Evolutionary conservation across 805 yeast species (phyloP), one percentile per base, ranked within the genome.

Genomic region (Torulaspora gathmanii): DNA sequence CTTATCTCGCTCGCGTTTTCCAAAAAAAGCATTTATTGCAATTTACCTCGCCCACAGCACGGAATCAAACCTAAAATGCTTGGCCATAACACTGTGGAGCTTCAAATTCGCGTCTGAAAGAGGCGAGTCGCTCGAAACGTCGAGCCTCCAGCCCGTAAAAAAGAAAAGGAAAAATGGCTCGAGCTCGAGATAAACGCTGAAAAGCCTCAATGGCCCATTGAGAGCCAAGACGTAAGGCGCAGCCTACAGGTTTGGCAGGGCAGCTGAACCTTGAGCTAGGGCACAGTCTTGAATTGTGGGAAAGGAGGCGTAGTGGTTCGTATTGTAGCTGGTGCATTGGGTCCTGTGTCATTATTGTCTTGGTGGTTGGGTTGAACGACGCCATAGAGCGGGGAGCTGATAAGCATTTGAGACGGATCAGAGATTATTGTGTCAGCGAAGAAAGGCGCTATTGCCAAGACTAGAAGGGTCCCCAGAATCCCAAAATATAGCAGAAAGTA

Each of bases 321-420:
- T 12, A 79, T 68, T 9, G 67, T 63, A 1, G 63, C 42, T 0
- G 85, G 83, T 0, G 83, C 84, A 49, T 55, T 68, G 1, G 64
- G 58, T 0, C 87, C 88, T 0, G 88, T 82, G 56, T 83, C 88
- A 54, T 83, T 81, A 51, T 81, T 79, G 36, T 75, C 69, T 55
- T 81, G 86, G 31, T 65, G 57, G 30, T 67, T 73, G 1, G 89
- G 88, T 58, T 83, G 89, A 6, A 81, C 57, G 31, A 80, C 53
- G 2, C 77, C 77, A n/a, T 52, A 50, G 1, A 65, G 22, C 38
- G 54, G 44, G 15, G 61, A 55, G 49, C 60, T 40, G 27, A 40
- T 47, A 29, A 65, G 50, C 2, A 47, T 8, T n/a, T 45, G 43
- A 3, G 47, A 43, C 4, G 65, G 52, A 25, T 56, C 53, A 4